Percentiles rank a stretch among this genome's conserved stretches.
Evolutionary conservation across 495 filamentous ascomycete genomes (phyloP).

Genomic region (Podospora pseudocomata): DNA sequence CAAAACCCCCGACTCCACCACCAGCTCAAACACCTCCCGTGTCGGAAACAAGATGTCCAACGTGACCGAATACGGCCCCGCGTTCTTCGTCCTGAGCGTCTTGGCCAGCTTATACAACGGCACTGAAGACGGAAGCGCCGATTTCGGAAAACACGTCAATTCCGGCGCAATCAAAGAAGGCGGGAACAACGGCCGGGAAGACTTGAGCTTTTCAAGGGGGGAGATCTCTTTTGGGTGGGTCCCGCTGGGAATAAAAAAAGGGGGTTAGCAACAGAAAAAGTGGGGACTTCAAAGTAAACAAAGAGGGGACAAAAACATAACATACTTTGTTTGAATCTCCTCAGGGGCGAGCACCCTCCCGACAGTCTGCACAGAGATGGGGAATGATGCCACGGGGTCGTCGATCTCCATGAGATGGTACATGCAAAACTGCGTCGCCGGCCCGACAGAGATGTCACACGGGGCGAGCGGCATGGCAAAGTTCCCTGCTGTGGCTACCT

Average conservation of each 20-base stretch:
- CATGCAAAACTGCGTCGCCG: slow-evolving; percentile 41
- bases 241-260: neutral
- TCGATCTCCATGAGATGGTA: slow-evolving; percentile 47
- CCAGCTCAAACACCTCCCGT: slow-evolving; percentile 29
- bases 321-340: slow-evolving; percentile 9
- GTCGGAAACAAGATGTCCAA: slow-evolving; percentile 49
- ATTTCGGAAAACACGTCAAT: neutral
- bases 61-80: slow-evolving; percentile 50
- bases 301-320: neutral
- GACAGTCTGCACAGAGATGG: neutral
- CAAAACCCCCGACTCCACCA: slow-evolving; percentile 37
- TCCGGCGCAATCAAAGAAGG: neutral
- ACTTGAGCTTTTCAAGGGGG: neutral
- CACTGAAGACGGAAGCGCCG: neutral
- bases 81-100: slow-evolving; percentile 50
- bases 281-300: neutral
- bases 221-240: neutral
- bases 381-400: slow-evolving; percentile 26
- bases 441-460: slow-evolving; percentile 37
- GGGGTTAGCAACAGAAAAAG: neutral
- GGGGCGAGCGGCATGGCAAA: slow-evolving; percentile 33
- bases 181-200: neutral
- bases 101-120: slow-evolving; percentile 24
- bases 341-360: neutral
- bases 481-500: slow-evolving; percentile 46